Percentiles rank a stretch among this genome's conserved stretches.
These are phyloP conservation scores for Pseudoturritis turrita DNA, from an alignment of 345 rosid genomes.

Conservation along the genomic window DNA sequence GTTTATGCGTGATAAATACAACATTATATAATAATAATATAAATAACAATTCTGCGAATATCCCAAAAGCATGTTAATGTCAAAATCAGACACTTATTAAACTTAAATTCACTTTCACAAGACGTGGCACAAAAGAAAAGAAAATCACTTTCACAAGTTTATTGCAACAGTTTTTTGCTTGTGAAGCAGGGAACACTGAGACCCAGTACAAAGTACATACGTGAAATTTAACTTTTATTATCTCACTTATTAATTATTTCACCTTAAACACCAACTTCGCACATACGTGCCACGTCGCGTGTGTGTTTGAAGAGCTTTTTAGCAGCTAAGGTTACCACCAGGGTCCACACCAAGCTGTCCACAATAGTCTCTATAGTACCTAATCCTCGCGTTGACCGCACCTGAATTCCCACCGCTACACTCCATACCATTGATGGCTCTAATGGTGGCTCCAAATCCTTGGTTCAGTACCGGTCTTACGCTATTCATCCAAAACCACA, in stretches of 20 bases:
- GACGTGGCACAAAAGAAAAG: background rate
- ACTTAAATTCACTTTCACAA: background rate
- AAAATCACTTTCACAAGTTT: slow-evolving; percentile 12
- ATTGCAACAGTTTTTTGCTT: slow-evolving; percentile 10
- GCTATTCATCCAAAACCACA: slow-evolving; percentile 61
- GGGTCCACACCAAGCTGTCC: slow-evolving; percentile 35
- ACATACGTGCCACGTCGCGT: slow-evolving; percentile 1
- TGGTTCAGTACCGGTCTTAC: slow-evolving; percentile 38
- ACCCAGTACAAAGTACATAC: background rate
- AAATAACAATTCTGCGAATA: background rate
- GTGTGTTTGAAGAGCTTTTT: background rate
- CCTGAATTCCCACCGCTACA: slow-evolving; percentile 35
- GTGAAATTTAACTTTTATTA: background rate
- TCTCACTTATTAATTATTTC: slow-evolving; percentile 13
- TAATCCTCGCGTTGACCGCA: slow-evolving; percentile 36
- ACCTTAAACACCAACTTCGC: background rate
- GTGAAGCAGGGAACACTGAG: slow-evolving; percentile 16
- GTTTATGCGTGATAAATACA: too few species aligned
- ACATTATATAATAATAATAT: too few species aligned
- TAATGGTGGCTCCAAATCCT: slow-evolving; percentile 51
- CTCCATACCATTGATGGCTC: slow-evolving; percentile 47
- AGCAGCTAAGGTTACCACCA: slow-evolving; percentile 37
- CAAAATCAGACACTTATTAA: background rate
- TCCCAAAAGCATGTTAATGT: background rate
- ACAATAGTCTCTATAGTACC: slow-evolving; percentile 42